These are phyloP conservation scores for Aspergillus mulundensis DNA, from an alignment of 495 filamentous ascomycete species.

Conservation along the genomic window DNA sequence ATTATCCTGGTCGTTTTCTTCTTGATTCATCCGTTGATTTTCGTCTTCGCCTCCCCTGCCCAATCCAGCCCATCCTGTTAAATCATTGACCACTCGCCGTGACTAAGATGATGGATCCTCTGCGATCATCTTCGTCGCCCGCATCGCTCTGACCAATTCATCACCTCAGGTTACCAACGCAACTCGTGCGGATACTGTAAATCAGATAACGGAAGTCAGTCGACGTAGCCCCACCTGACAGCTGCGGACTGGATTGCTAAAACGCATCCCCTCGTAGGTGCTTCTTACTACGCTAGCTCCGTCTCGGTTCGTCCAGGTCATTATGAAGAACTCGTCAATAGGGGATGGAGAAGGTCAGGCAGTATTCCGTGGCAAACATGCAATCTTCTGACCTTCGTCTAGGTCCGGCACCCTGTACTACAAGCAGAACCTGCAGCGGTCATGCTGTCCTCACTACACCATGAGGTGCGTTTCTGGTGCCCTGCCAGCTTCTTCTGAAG, in stretches of 20 bases:
- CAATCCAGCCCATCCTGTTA: constrained; percentile 1
- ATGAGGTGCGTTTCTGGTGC: constrained; percentile 55
- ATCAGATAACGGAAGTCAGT: constrained; percentile 49
- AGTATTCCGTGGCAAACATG: background rate
- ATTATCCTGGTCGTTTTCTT: constrained; percentile 3
- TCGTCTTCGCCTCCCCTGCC: background rate
- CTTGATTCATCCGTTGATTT: background rate
- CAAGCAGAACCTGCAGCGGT: constrained; percentile 75
- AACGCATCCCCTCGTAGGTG: constrained; percentile 51
- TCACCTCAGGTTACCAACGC: constrained; percentile 44
- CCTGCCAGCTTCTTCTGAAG: constrained; percentile 9
- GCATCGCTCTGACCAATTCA: constrained; percentile 16
- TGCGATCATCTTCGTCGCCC: background rate
- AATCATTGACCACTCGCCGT: constrained; percentile 12
- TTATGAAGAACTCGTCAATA: constrained; percentile 80
- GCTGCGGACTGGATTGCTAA: constrained; percentile 14
- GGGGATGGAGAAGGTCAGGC: constrained; percentile 79
- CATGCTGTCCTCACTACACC: constrained; percentile 96
- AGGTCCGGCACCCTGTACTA: constrained; percentile 83
- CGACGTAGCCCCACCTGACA: constrained; percentile 7
- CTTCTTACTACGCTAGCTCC: constrained; percentile 75
- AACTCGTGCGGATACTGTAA: constrained; percentile 56
- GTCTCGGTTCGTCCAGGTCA: constrained; percentile 61
- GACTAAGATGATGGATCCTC: constrained; percentile 14
- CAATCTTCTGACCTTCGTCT: constrained; percentile 15